Evolutionary conservation across 495 filamentous ascomycete species (phyloP), one percentile per base, ranked within the genome.

Genomic region (Penicillium roqueforti): DNA sequence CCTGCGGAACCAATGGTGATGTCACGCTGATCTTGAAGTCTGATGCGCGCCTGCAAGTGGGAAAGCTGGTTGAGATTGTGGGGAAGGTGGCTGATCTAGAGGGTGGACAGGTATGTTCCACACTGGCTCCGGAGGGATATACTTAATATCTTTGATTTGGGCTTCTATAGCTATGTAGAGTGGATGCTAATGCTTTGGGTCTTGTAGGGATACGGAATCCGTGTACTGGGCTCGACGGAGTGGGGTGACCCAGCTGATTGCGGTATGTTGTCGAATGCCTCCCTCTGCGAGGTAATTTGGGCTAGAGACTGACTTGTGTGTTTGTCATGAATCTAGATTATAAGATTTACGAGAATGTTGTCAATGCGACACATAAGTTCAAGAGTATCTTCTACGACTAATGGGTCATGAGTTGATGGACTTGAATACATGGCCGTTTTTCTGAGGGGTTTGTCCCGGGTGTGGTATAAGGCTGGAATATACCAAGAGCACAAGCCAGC

Each of bases 311-410:
- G 11, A 16, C 16, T 49, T 40, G 28, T 22, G 3, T 22, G 3
- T 28, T 10, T 28, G 10, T 8, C 22, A 8, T 6, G 31, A 34
- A 47, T 45, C 28, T 59, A 95, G 92, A 97, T 75, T 92, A 85
- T 68, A 80, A 78, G 56, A 80, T 90, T 46, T 86, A 86, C 41
- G 87, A 92, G 50, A 82, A 86, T 0, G 85, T 97, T 6, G 92
- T 96, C 11, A 87, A 96, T 59, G 83, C 85, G n/a, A 91, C 89
- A 10, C 93, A 97, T 72, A 80, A 84, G 47, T 83, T 89, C 62
- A 91, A 88, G 68, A 73, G 82, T 47, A 83, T 97, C 43, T 91
- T 91, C 63, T 91, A 91, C 62, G 81, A 82, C 56, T 61, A 37
- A 59, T 31, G 16, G 16, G 28, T 16, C n/a, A n/a, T 36, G 10